Evolutionary conservation across 2,329 filamentous ascomycete genomes (phyloP).

Genomic region (Fusarium poae): DNA sequence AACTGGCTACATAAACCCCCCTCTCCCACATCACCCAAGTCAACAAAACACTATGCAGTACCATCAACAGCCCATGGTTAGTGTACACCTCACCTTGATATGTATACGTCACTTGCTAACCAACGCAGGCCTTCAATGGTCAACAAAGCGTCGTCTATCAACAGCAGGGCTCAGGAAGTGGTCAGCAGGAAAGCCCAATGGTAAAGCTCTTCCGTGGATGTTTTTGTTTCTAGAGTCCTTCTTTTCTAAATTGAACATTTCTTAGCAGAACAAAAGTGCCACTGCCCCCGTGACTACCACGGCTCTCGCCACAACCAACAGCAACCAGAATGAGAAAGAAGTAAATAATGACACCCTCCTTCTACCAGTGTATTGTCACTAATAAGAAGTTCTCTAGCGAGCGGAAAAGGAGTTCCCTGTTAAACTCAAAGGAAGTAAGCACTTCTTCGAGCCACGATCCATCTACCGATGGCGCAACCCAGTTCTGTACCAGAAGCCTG

Average conservation of each 20-base stretch:
- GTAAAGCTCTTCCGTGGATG: conserved; percentile 50
- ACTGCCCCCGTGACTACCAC: conserved; percentile 31
- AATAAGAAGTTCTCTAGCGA: conserved; percentile 25
- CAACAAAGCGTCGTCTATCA: conserved; percentile 41
- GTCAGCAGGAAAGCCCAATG: conserved; percentile 46
- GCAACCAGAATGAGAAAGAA: conserved; percentile 32
- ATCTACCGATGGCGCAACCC: conserved; percentile 43
- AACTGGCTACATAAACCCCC: conserved; percentile 25
- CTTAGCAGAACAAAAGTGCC: conserved; percentile 42
- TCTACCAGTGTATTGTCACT: conserved; percentile 2
- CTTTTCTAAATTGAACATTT: conserved; percentile 43
- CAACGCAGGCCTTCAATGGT: conserved; percentile 29
- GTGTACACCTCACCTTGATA: not conserved
- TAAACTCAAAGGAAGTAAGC: conserved; percentile 42
- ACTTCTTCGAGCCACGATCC: conserved; percentile 43
- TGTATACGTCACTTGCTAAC: conserved; percentile 12
- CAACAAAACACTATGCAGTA: conserved; percentile 44
- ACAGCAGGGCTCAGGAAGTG: conserved; percentile 40
- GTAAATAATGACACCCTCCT: conserved; percentile 21
- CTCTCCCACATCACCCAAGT: conserved; percentile 27
- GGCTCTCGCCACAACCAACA: conserved; percentile 22
- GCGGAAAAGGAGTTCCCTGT: conserved; percentile 47
- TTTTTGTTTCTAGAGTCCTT: conserved; percentile 42
- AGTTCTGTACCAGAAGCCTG: conserved; percentile 42
- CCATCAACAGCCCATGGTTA: conserved; percentile 40